Base-by-base conservation (phyloP, 2,329 filamentous ascomycete genomes). In the Penicillium sp. region DNA sequence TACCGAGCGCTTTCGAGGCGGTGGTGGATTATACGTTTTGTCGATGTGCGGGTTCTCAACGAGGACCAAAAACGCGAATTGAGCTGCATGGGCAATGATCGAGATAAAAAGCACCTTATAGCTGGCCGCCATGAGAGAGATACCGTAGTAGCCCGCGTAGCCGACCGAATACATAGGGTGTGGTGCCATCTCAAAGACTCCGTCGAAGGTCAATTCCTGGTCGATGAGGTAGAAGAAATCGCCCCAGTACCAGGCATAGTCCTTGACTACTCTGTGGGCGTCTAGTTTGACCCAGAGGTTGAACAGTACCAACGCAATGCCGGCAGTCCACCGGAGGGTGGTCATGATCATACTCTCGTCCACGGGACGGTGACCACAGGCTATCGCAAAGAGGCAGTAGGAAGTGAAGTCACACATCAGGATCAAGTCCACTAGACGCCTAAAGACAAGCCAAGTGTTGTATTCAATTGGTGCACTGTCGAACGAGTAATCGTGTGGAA, bases 241-340 rank as follows among this genome's bases (percentile, higher is more conserved):
- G 47, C 93, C 93, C 93, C 93, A 98, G 70, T 97, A 98, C 93
- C 93, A 98, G 18, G 93, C 93, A 71, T 90, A 98, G 69, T 98
- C 93, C 69, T 97, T 97, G 62, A 98, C 93, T 34, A 98, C 93
- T 46, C 93, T 80, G 67, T 98, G 93, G 14, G 93, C 93, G 68
- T 98, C 93, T 47, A 98, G 77, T 71, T 98, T 98, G 50, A 98
- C 93, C 90, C 93, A 97, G 15, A 97, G 77, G 65, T 97, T 98
- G 78, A 98, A 97, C 42, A 86, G 77, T 48, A 98, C 84, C 17
- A 97, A 76, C 27, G 78, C 69, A 51, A 91, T 78, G 36, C 93
- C 93, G 32, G 83, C 75, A 3, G 73, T 62, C 93, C 93, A 98
- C 45, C 93, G 84, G 40, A 82, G 75, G 36, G 79, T 54, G 32